phyloP scores from a whole-genome alignment of 495 filamentous ascomycete species.

The Aspergillus bridgeri region DNA sequence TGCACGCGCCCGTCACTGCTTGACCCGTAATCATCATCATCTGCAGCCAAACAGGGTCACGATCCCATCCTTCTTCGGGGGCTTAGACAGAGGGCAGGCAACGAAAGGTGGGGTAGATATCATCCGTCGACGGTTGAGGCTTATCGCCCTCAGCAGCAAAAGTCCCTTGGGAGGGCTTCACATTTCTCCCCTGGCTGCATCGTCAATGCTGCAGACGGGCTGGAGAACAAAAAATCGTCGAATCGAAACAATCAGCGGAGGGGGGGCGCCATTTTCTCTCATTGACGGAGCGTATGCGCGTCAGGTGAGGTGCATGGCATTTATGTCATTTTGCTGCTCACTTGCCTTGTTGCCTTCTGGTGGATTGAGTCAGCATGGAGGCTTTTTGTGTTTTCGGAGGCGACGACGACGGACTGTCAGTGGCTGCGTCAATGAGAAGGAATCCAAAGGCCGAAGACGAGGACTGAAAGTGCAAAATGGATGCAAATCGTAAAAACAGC shows the following conservation, averaged over 20 bases:
- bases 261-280: background rate
- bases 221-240: background rate
- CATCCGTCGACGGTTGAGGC: background rate
- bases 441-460: background rate
- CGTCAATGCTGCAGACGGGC: background rate
- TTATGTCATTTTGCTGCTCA: background rate
- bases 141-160: background rate
- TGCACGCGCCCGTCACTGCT: too few relatives aligned
- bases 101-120: background rate
- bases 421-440: too few relatives aligned
- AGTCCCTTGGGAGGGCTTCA: background rate
- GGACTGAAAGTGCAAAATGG: background rate
- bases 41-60: too few relatives aligned
- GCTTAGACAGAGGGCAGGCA: background rate
- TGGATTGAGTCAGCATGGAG: background rate
- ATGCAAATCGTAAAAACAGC: background rate
- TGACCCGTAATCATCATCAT: too few relatives aligned
- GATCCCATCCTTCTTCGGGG: too few relatives aligned
- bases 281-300: background rate
- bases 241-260: background rate
- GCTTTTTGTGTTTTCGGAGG: background rate
- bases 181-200: too few relatives aligned
- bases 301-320: background rate
- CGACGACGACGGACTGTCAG: too few relatives aligned
- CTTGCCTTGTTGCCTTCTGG: background rate